Percentiles rank a stretch among this genome's conserved stretches.
Evolutionary conservation across 129 eudicot genomes (phyloP).

Genomic region (Lonicera japonica): DNA sequence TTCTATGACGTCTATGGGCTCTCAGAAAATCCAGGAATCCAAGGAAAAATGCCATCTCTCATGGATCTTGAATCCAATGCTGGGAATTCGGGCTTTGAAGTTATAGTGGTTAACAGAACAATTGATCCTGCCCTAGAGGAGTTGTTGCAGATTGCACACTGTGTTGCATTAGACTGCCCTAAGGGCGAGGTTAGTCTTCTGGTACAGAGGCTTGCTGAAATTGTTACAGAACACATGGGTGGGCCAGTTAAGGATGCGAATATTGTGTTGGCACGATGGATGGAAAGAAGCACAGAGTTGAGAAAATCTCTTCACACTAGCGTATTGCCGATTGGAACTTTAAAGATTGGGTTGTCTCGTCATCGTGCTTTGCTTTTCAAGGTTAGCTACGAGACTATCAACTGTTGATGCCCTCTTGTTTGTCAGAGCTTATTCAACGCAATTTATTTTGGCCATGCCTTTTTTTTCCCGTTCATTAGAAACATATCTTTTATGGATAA

Average conservation of each 20-base stretch:
- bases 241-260: conserved; percentile 93
- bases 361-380: conserved; percentile 98
- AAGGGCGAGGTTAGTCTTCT: conserved; percentile 49
- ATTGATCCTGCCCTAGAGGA: conserved; percentile 84
- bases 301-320: conserved; percentile 82
- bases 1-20: conserved; percentile 76
- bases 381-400: conserved; percentile 36
- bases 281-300: conserved; percentile 77
- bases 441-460: no score
- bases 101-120: conserved; percentile 63
- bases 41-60: conserved; percentile 85
- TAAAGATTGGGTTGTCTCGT: conserved; percentile 76
- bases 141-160: conserved; percentile 84
- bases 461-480: no score
- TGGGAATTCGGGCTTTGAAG: conserved; percentile 74
- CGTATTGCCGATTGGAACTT: conserved; percentile 86
- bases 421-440: neutral
- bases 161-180: conserved; percentile 74
- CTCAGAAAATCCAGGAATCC: conserved; percentile 42
- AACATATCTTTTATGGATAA: no score
- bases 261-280: conserved; percentile 68
- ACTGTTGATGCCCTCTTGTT: conserved; percentile 1
- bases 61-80: conserved; percentile 65
- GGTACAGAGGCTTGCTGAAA: conserved; percentile 91
- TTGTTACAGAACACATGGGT: conserved; percentile 92